Base-by-base conservation (phyloP, 345 rosid genomes). In the Moricandia arvensis region DNA sequence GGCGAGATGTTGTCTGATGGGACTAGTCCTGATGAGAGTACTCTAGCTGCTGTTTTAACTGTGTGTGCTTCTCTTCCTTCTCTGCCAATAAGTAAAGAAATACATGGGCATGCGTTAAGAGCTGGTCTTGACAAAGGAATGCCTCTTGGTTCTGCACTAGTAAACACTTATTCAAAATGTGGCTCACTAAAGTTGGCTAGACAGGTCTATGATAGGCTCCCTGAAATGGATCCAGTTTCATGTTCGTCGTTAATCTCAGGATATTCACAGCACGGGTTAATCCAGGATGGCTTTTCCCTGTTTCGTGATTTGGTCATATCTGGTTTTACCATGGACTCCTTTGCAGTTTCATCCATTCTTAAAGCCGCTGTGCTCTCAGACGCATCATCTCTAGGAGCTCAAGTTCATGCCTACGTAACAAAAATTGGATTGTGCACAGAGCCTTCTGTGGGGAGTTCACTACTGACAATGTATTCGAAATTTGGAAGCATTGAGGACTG, bases 401-500 rank as follows among this genome's bases (percentile, higher is more conserved):
- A 88, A 80, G 72, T 91, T 66, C 97, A 91, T 76, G 82, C 89
- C 61, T 76, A 70, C 47, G 34, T 81, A 30, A 81, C 75, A 34
- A 91, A 88, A 78, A 18, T 82, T 27, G 90, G 95, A 54, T 78
- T 89, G 68, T 79, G 63, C 45, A 80, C 87, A 49, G 82, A 88
- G 67, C 85, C 75, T 55, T 84, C 89, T 15, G 87, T 89, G 11
- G 97, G 95, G 72, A 91, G 89, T 82, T 82, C 97, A 59, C 83
- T 91, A 58, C 81, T 85, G 62, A 82, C 82, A 68, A 83, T 88
- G 87, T 91, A 91, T 71, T 88, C 93, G 3, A 85, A 87, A 82
- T 85, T 82, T 66, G 95, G 95, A 79, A 77, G 87, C 83, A 80
- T 88, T 47, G 86, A 83, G 9, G 88, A 89, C 63, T 88, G 89